Evolutionary conservation across 1,139 yeast species (phyloP).

Genomic region (Candida neerlandica): DNA sequence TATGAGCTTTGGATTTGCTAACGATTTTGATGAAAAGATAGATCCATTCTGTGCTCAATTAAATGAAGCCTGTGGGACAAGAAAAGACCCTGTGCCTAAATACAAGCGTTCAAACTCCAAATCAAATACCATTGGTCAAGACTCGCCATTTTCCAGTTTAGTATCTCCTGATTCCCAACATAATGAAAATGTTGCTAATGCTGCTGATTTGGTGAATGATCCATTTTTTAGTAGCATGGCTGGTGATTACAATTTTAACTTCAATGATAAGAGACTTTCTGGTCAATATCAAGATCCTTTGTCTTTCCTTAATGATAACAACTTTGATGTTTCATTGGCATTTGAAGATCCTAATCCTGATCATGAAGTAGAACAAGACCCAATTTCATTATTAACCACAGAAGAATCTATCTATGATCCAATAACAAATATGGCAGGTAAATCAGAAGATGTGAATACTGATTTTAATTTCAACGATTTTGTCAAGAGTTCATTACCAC

Average conservation of each 20-base stretch:
- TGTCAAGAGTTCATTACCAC: slow-evolving; percentile 28
- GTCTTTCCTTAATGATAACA: slow-evolving; percentile 46
- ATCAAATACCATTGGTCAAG: slow-evolving; percentile 9
- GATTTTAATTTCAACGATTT: slow-evolving; percentile 43
- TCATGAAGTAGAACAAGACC: slow-evolving; percentile 27
- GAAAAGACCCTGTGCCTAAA: slow-evolving; percentile 67
- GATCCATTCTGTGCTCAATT: slow-evolving; percentile 75
- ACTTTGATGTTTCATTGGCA: slow-evolving; percentile 55
- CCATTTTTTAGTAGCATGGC: slow-evolving; percentile 24
- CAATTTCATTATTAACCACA: slow-evolving; percentile 46
- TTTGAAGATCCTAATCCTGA: slow-evolving; percentile 28
- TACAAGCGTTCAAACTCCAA: slow-evolving; percentile 23
- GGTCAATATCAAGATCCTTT: slow-evolving; percentile 45
- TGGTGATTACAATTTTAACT: slow-evolving; percentile 21
- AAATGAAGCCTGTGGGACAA: slow-evolving; percentile 84
- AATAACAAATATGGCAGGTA: slow-evolving; percentile 21
- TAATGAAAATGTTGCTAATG: slow-evolving; percentile 2
- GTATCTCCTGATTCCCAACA: slow-evolving; percentile 18
- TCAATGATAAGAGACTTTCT: slow-evolving; percentile 7
- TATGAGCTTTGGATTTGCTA: slow-evolving; percentile 20
- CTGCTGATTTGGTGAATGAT: slow-evolving; percentile 26
- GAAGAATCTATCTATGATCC: slow-evolving; percentile 77
- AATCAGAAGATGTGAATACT: slow-evolving; percentile 19
- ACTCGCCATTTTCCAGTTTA: slow-evolving; percentile 24
- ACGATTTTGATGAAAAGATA: slow-evolving; percentile 43